Conservation (phyloP, 306 rosid genomes). For the Glycine tomentella region DNA sequence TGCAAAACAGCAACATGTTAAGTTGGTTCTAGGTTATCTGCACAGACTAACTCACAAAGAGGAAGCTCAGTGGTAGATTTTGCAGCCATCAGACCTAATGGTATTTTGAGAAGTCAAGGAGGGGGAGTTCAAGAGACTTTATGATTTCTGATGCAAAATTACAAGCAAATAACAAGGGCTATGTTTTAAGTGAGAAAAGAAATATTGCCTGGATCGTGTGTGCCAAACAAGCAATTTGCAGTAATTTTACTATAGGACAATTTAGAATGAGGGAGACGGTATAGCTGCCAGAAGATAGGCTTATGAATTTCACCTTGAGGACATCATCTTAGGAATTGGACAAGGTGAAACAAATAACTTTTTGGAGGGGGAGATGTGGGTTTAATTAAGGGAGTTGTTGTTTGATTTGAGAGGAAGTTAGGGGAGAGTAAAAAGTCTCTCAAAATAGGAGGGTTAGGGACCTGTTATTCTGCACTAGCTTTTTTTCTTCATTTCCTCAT, state of each 20-base stretch:
- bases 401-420: not conserved
- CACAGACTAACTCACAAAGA: not conserved
- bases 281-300: not conserved
- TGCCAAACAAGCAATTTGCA: slow-evolving; percentile 4
- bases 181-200: not conserved
- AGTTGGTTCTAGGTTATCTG: not conserved
- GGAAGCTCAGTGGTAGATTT: not conserved
- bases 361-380: not conserved
- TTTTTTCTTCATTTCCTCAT: not conserved
- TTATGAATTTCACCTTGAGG: not conserved
- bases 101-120: not conserved
- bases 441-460: not conserved
- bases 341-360: not conserved
- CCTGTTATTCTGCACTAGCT: not conserved
- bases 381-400: not conserved
- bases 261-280: not conserved
- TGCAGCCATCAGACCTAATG: not conserved
- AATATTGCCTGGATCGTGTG: not conserved
- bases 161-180: not conserved
- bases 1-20: not conserved
- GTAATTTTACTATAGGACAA: not conserved
- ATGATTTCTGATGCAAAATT: slow-evolving; percentile 19
- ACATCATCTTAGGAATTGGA: not conserved
- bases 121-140: not conserved
- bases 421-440: not conserved